Conservation (phyloP, 75 land plant species). For the Picea sitchensis region DNA sequence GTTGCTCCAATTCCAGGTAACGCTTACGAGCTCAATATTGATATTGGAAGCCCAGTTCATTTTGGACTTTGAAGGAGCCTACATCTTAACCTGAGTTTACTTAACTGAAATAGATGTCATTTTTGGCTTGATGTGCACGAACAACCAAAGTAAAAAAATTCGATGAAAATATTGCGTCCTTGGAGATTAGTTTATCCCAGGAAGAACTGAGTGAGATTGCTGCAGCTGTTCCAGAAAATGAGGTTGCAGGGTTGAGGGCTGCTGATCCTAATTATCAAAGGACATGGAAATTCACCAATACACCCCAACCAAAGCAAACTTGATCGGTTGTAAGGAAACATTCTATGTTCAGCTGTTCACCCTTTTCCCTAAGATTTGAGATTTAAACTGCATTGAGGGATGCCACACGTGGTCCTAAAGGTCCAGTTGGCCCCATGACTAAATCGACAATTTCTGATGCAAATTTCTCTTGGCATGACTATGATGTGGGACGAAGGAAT, state of each 20-base stretch:
- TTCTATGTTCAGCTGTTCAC: neutral
- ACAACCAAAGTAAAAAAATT: constrained; percentile 55
- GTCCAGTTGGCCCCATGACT: too few species aligned
- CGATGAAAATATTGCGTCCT: constrained; percentile 38
- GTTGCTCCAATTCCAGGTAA: constrained; percentile 46
- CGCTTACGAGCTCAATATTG: too few species aligned
- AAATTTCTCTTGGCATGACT: too few species aligned
- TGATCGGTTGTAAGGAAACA: neutral
- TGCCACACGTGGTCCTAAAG: too few species aligned
- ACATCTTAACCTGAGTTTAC: neutral
- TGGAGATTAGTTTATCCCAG: constrained; percentile 28
- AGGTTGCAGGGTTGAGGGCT: constrained; percentile 28
- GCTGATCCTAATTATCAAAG: neutral
- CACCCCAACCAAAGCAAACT: constrained; percentile 13
- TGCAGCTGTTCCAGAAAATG: constrained; percentile 34
- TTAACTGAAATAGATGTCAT: neutral
- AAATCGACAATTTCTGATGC: too few species aligned
- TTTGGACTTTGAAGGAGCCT: too few species aligned
- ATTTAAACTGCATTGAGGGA: neutral
- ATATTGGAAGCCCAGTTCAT: too few species aligned
- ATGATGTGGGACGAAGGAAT: too few species aligned
- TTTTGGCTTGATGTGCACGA: constrained; percentile 22
- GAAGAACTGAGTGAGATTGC: constrained; percentile 39
- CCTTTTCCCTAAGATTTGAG: neutral
- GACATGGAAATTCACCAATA: constrained; percentile 32